Evolutionary conservation across 768 basidiomycete genomes (phyloP).

Genomic region (Podaxis pistillaris): DNA sequence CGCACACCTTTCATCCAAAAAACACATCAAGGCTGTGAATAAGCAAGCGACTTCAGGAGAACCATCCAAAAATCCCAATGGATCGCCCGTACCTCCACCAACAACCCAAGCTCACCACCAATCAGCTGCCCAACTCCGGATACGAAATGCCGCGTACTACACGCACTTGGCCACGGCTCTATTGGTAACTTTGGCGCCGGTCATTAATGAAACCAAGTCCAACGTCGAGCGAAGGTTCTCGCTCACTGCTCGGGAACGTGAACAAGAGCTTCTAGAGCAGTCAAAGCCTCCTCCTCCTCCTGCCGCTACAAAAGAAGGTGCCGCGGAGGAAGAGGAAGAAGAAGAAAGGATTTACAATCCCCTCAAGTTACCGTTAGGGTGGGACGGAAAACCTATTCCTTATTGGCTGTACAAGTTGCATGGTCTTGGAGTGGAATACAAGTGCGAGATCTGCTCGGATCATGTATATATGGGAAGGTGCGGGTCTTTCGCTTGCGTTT

Average conservation of each 20-base stretch:
- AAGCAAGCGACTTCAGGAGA: constrained; percentile 57
- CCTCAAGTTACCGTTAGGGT: constrained; percentile 91
- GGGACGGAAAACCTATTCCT: constrained; percentile 99
- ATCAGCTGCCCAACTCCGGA: constrained; percentile 46
- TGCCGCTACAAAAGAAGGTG: constrained; percentile 41
- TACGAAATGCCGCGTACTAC: constrained; percentile 65
- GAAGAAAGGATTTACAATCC: constrained; percentile 98
- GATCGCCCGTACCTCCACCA: constrained; percentile 32
- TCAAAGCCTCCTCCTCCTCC: constrained; percentile 47
- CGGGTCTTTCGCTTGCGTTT: constrained; percentile 20
- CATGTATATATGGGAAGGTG: constrained; percentile 96
- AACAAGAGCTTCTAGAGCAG: constrained; percentile 86
- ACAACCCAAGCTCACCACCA: constrained; percentile 23
- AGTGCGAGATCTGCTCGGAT: constrained; percentile 97
- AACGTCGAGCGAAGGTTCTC: constrained; percentile 97
- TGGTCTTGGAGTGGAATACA: constrained; percentile 96
- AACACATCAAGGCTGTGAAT: constrained; percentile 88
- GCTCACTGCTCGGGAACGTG: constrained; percentile 95
- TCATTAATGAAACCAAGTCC: constrained; percentile 86
- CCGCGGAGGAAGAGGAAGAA: constrained; percentile 81
- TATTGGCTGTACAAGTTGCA: constrained; percentile 99
- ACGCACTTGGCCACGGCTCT: constrained; percentile 71
- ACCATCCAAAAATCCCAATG: constrained; percentile 58
- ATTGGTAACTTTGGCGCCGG: constrained; percentile 58
- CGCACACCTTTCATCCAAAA: constrained; percentile 93